Evolutionary conservation across 192 early-diverging fungal species (phyloP), one percentile per base, ranked within the genome.

Genomic region (Coemansia aciculifera): DNA sequence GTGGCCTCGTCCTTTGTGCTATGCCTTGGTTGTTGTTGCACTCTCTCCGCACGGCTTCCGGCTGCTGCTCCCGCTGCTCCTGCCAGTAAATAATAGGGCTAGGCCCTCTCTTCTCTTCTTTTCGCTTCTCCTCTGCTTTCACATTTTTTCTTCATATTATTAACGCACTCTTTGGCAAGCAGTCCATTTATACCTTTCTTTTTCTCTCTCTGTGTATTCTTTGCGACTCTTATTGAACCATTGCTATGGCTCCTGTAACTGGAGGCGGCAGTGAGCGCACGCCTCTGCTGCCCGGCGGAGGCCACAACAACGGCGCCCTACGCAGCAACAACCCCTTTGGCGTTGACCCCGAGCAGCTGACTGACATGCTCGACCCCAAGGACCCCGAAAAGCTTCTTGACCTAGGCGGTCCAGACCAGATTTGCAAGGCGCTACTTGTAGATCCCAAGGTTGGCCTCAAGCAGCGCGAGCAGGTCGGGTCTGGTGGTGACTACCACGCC

Each of bases 341-440:
- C 38, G 76, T 89, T 43, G 69, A 79, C 0, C 71, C 85, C 12
- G 71, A 81, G 34, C 82, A 87, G 62, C 75, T 92, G 59, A 73
- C 81, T 3, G 70, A 79, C 5, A 68, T 92, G 62, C 79, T 90
- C 24, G 91, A 92, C 62, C 86, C 89, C 23, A 91, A 89, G 75
- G 82, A 89, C 75, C 80, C 82, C 32, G 82, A 80, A 1, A 72
- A 78, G 34, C 87, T 91, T 11, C 69, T 68, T 11, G 63, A 87
- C 43, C 74, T 88, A 29, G 91, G 91, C 38, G 90, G 90, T 7
- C 62, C 85, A 7, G 71, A 80, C 3, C 67, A 75, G 62, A 81
- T 92, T 38, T 86, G 86, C 73, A 70, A 88, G 70, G 79, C 75
- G 39, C 79, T 92, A 12, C 72, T 74, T 27, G 89, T 91, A 0